Conservation (phyloP, 176 grass and related monocot species). For the Hordeum vulgare region DNA sequence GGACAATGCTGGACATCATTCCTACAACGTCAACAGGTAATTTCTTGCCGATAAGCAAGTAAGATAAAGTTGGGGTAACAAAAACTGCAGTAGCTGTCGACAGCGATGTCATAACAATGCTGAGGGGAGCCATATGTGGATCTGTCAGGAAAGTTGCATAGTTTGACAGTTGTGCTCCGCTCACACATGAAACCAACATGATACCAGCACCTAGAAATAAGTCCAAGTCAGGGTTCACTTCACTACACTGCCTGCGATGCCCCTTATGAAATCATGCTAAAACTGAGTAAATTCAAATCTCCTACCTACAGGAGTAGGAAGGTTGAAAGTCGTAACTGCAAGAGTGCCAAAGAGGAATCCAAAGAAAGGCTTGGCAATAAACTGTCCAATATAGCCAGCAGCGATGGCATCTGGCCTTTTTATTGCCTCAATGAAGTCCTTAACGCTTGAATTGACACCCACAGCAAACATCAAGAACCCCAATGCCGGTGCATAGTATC, state of each 20-base stretch:
- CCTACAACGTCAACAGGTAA: slow-evolving; percentile 85
- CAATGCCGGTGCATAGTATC: slow-evolving; percentile 90
- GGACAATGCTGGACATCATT: slow-evolving; percentile 94
- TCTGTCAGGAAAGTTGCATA: slow-evolving; percentile 94
- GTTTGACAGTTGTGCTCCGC: slow-evolving; percentile 87
- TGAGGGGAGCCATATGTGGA: slow-evolving; percentile 85
- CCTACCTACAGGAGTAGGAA: slow-evolving; percentile 78
- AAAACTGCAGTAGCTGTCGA: slow-evolving; percentile 90
- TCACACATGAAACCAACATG: slow-evolving; percentile 97
- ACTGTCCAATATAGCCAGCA: slow-evolving; percentile 81
- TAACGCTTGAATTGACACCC: slow-evolving; percentile 79
- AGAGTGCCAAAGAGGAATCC: slow-evolving; percentile 92
- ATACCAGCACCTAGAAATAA: slow-evolving; percentile 76
- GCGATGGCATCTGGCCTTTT: slow-evolving; percentile 73
- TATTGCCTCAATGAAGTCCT: slow-evolving; percentile 89
- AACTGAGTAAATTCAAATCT: background rate
- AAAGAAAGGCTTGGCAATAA: slow-evolving; percentile 72
- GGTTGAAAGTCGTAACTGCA: slow-evolving; percentile 57
- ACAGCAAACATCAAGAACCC: slow-evolving; percentile 99
- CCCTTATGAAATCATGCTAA: slow-evolving; percentile 9
- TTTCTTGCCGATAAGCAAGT: slow-evolving; percentile 92
- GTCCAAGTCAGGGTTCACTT: background rate
- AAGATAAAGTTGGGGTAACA: slow-evolving; percentile 83
- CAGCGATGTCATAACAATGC: slow-evolving; percentile 99
- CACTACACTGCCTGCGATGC: background rate